Conservation (phyloP, 2,329 filamentous ascomycete genomes). For the Calonectria ilicicola region DNA sequence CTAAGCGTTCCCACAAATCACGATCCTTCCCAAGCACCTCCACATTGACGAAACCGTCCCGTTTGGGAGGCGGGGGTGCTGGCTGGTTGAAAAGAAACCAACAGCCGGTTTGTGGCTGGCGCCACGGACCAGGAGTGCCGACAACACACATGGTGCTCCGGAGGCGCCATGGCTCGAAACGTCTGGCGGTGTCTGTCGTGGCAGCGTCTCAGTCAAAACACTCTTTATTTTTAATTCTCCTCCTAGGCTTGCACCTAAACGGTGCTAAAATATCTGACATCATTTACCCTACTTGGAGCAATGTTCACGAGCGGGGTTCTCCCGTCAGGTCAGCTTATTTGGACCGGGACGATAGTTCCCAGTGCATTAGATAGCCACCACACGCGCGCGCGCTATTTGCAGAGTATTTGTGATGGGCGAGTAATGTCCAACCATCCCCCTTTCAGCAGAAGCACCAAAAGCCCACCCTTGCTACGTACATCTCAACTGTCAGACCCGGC, state of each 20-base stretch:
- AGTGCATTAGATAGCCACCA: background rate
- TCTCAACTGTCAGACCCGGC: slow-evolving; percentile 2
- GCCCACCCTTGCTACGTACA: background rate
- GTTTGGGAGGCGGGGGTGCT: background rate
- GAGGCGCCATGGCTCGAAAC: background rate
- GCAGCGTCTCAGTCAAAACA: background rate
- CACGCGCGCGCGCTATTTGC: background rate
- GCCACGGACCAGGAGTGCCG: background rate
- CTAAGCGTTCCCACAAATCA: slow-evolving; percentile 4
- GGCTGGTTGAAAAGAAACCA: background rate
- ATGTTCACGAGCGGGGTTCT: background rate
- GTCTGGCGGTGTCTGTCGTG: background rate
- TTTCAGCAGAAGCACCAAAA: background rate
- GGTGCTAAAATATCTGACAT: background rate
- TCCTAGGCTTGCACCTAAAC: background rate
- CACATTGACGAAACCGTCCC: background rate
- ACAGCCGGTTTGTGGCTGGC: background rate
- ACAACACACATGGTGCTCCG: background rate
- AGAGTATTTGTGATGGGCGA: background rate
- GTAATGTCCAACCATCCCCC: background rate
- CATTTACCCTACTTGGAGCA: background rate
- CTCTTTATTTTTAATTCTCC: background rate
- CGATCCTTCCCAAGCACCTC: background rate
- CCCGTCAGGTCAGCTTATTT: slow-evolving; percentile 6
- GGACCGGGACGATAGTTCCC: background rate